These are phyloP conservation scores for Leptosphaerulina australis DNA, from an alignment of 2,329 filamentous ascomycete species.

Conservation along the genomic window DNA sequence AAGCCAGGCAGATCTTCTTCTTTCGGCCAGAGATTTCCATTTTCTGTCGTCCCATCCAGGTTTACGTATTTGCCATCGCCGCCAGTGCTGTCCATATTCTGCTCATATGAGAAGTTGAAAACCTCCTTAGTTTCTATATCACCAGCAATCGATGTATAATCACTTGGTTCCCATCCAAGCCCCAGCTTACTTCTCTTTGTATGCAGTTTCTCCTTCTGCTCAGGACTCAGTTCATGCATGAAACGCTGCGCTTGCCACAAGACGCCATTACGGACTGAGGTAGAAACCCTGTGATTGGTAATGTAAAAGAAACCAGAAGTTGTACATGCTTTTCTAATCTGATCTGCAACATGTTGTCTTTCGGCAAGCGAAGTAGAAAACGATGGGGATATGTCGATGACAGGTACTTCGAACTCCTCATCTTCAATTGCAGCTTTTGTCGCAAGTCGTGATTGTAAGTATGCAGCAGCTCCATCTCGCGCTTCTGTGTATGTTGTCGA, in stretches of 20 bases:
- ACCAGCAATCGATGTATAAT: constrained; percentile 50
- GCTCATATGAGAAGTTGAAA: constrained; percentile 54
- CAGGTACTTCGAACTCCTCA: constrained; percentile 43
- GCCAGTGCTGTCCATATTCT: constrained; percentile 46
- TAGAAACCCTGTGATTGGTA: constrained; percentile 46
- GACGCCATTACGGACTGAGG: constrained; percentile 36
- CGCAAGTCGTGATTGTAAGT: constrained; percentile 44
- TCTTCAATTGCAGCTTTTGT: constrained; percentile 20
- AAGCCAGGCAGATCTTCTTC: constrained; percentile 51
- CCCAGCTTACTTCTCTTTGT: constrained; percentile 49
- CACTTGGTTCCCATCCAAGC: constrained; percentile 51
- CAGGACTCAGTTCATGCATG: constrained; percentile 37
- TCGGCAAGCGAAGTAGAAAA: constrained; percentile 43
- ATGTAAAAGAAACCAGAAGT: constrained; percentile 53
- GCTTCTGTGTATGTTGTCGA: constrained; percentile 39
- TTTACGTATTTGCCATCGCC: constrained; percentile 52
- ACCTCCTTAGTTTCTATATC: constrained; percentile 51
- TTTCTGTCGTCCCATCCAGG: constrained; percentile 46
- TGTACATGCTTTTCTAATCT: constrained; percentile 49
- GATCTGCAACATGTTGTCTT: constrained; percentile 45
- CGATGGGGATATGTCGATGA: constrained; percentile 47
- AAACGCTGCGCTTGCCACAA: constrained; percentile 49
- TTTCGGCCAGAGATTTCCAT: constrained; percentile 50
- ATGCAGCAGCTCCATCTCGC: constrained; percentile 43
- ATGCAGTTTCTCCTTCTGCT: constrained; percentile 50